Conservation (phyloP, 2,329 filamentous ascomycete genomes). For the Chaetothyriales sp. region DNA sequence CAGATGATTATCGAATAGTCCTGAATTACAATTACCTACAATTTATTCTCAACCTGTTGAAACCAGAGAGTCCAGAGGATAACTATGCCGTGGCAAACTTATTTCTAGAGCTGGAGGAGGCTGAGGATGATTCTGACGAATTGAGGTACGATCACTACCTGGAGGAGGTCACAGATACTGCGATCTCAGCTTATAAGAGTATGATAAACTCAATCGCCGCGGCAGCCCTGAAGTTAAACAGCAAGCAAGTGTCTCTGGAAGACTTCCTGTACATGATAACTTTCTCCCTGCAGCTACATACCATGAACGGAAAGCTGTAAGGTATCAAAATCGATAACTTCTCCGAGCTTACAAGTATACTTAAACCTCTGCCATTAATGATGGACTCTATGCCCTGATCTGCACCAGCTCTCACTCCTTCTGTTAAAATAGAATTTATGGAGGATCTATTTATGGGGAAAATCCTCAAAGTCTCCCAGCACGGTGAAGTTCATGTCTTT, state of each 20-base stretch:
- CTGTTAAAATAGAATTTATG: conserved; percentile 5
- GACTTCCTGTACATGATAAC: conserved; percentile 5
- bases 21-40: conserved; percentile 2
- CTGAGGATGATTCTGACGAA: conserved; percentile 5
- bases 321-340: conserved; percentile 1
- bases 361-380: conserved; percentile 1
- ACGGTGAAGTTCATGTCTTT: conserved; percentile 6
- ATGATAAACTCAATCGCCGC: not conserved
- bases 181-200: conserved; percentile 2
- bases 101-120: conserved; percentile 4
- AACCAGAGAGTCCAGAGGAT: conserved; percentile 2
- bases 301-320: conserved; percentile 3
- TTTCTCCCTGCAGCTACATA: conserved; percentile 5
- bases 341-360: not conserved
- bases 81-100: conserved; percentile 4
- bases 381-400: not conserved
- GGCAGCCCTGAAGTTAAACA: conserved; percentile 1
- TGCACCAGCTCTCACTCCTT: not conserved
- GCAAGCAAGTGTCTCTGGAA: conserved; percentile 5
- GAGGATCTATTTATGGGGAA: conserved; percentile 4
- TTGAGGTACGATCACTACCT: conserved; percentile 5
- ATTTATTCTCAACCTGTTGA: conserved; percentile 4
- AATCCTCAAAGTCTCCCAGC: conserved; percentile 5
- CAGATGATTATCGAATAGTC: conserved; percentile 5
- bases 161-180: conserved; percentile 4